These are phyloP conservation scores for Strigomonas culicis DNA, from an alignment of 208 protist genomes.

Conservation along the genomic window DNA sequence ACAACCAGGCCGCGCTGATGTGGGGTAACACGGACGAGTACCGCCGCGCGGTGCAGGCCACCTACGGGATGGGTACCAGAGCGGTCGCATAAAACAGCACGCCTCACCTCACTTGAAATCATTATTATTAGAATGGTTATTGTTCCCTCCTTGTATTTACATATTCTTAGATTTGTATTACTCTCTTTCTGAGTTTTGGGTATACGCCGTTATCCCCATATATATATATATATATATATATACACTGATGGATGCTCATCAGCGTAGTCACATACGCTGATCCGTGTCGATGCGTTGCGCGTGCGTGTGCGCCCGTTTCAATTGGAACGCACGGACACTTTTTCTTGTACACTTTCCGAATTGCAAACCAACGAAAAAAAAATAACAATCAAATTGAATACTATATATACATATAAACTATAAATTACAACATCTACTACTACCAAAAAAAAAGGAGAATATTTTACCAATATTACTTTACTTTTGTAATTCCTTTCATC, in stretches of 20 bases:
- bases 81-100: not conserved
- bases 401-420: not conserved
- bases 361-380: not conserved
- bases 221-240: constrained; percentile 6
- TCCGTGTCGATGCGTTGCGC: too few relatives aligned
- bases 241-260: not conserved
- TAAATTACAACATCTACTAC: not conserved
- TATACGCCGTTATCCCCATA: not conserved
- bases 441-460: not conserved
- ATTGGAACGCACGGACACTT: too few relatives aligned
- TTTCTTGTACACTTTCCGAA: not conserved
- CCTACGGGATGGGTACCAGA: constrained; percentile 24
- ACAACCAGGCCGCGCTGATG: constrained; percentile 90
- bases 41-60: constrained; percentile 50
- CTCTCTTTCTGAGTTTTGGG: too few relatives aligned
- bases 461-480: too few relatives aligned
- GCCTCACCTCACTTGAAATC: constrained; percentile 1
- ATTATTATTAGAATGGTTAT: not conserved
- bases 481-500: too few relatives aligned
- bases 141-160: constrained; percentile 1
- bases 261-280: too few relatives aligned
- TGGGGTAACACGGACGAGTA: constrained; percentile 84
- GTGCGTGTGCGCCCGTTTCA: too few relatives aligned
- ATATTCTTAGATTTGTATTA: too few relatives aligned
- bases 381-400: not conserved